phyloP scores from a whole-genome alignment of 768 basidiomycete species.

The Amanita jacksonii region DNA sequence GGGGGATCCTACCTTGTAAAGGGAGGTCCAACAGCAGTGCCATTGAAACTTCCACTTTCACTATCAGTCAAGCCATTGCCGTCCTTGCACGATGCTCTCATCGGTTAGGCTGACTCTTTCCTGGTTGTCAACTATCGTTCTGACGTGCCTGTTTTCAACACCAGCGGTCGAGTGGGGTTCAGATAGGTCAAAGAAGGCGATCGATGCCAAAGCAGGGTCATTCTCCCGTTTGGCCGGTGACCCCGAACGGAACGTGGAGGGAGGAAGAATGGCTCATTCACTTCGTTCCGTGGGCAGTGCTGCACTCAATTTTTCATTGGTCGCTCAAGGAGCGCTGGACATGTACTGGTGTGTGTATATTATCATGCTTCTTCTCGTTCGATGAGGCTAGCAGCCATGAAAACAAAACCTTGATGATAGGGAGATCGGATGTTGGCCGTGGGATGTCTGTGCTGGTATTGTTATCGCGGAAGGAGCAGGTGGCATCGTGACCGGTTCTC shows the following conservation, averaged over 20 bases:
- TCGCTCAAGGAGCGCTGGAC: slow-evolving; percentile 84
- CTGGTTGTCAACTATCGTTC: background rate
- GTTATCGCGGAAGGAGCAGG: slow-evolving; percentile 91
- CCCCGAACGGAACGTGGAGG: slow-evolving; percentile 45
- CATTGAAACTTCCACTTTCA: slow-evolving; percentile 56
- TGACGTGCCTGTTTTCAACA: background rate
- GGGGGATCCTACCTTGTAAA: slow-evolving; percentile 72
- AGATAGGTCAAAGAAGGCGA: slow-evolving; percentile 47
- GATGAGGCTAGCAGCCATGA: background rate
- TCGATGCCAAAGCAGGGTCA: slow-evolving; percentile 52
- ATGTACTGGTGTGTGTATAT: slow-evolving; percentile 62
- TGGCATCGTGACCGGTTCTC: slow-evolving; percentile 65
- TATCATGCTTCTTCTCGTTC: background rate
- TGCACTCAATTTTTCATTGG: slow-evolving; percentile 72
- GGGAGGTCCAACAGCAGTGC: slow-evolving; percentile 25
- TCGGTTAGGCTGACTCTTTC: slow-evolving; percentile 37
- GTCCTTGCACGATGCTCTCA: slow-evolving; percentile 61
- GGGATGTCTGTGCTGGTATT: slow-evolving; percentile 90
- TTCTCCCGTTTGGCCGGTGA: slow-evolving; percentile 74
- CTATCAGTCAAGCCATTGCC: slow-evolving; percentile 49
- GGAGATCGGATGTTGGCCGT: slow-evolving; percentile 78
- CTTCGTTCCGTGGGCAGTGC: slow-evolving; percentile 78
- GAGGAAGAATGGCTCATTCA: slow-evolving; percentile 80
- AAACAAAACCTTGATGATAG: too few relatives aligned
- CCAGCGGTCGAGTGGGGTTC: slow-evolving; percentile 85